A percentile compares a stretch with the other conserved stretches of the same genome.
These are phyloP conservation scores for Komagataella mondaviorum DNA, from an alignment of 805 yeast genomes.

Conservation along the genomic window DNA sequence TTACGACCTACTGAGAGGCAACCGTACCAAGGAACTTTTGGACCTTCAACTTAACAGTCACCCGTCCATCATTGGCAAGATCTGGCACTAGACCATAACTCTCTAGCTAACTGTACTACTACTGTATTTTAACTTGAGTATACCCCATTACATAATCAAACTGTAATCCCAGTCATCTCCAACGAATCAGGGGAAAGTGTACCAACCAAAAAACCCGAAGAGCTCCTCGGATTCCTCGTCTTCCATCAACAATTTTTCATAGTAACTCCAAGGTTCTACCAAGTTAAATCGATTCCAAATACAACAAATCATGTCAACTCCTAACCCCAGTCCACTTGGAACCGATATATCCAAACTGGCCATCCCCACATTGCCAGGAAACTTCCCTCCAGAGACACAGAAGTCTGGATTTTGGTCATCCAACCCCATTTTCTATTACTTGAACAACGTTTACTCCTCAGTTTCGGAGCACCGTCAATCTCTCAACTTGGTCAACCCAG, in stretches of 20 bases:
- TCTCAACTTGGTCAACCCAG: constrained; percentile 80
- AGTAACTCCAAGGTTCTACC: background rate
- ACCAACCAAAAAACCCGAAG: background rate
- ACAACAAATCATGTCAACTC: constrained; percentile 3
- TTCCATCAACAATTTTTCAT: background rate
- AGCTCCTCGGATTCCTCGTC: background rate
- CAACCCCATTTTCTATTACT: constrained; percentile 70
- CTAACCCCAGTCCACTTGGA: background rate
- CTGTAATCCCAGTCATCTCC: background rate
- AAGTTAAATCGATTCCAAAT: background rate
- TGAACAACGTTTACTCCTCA: constrained; percentile 61
- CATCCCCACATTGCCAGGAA: constrained; percentile 44
- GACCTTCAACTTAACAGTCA: background rate
- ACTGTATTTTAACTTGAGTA: background rate
- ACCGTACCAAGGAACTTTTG: background rate
- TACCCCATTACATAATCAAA: background rate
- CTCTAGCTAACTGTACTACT: background rate
- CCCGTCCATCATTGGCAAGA: background rate
- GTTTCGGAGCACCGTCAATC: constrained; percentile 69
- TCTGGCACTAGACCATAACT: background rate
- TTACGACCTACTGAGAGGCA: background rate
- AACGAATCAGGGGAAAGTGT: background rate
- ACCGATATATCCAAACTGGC: constrained; percentile 11
- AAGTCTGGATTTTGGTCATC: constrained; percentile 60
- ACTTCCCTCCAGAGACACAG: constrained; percentile 38